These are phyloP conservation scores for Fusarium brevicatenulatum DNA, from an alignment of 2,329 filamentous ascomycete species.

Conservation along the genomic window DNA sequence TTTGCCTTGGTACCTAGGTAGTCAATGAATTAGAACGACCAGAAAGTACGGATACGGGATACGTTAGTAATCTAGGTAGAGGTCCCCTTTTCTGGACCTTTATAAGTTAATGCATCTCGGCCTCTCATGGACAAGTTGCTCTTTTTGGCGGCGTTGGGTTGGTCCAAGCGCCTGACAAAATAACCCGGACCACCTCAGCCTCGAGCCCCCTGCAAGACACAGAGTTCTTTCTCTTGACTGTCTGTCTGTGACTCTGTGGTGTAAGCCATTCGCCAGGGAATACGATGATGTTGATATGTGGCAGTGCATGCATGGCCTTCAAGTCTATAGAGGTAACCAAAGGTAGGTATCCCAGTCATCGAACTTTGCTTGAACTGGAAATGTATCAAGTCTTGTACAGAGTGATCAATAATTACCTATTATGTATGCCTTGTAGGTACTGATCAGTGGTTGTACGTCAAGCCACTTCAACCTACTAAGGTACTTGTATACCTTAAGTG, in stretches of 20 bases:
- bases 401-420: background rate
- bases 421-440: background rate
- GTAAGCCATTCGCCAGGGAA: background rate
- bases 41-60: conserved; percentile 5
- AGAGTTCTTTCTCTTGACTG: background rate
- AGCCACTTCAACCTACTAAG: background rate
- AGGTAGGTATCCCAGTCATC: background rate
- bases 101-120: conserved; percentile 37
- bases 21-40: conserved; percentile 19
- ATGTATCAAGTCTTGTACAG: background rate
- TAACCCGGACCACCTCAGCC: conserved; percentile 27
- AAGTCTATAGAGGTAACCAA: background rate
- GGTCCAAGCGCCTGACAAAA: conserved; percentile 47
- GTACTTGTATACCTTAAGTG: background rate
- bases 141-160: conserved; percentile 40
- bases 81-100: conserved; percentile 47
- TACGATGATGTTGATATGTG: background rate
- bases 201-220: conserved; percentile 1
- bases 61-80: conserved; percentile 33
- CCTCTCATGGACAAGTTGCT: conserved; percentile 44
- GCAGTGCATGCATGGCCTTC: background rate
- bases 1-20: background rate
- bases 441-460: background rate
- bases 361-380: background rate
- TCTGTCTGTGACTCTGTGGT: background rate